Evolutionary conservation across 768 basidiomycete genomes (phyloP).

Genomic region (Symmetrospora coprosmae): DNA sequence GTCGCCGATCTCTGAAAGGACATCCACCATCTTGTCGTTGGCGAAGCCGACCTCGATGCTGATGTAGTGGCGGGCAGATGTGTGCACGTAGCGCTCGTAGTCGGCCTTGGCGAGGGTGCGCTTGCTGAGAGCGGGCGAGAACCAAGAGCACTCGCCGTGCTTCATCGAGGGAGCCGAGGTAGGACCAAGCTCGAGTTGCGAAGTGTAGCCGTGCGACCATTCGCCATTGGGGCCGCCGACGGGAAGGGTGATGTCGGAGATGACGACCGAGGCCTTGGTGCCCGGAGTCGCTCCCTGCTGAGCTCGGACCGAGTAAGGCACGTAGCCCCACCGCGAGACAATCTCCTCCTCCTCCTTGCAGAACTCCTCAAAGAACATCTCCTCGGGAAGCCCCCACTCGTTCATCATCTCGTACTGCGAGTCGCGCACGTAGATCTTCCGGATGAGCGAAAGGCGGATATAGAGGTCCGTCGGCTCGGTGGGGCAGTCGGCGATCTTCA

Average conservation of each 20-base stretch:
- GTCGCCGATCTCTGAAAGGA: constrained; percentile 17
- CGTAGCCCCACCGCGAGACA: constrained; percentile 32
- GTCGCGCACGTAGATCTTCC: constrained; percentile 32
- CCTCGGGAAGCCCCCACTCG: constrained; percentile 33
- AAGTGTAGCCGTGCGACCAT: constrained; percentile 32
- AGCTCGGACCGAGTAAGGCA: constrained; percentile 29
- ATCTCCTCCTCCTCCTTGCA: constrained; percentile 33
- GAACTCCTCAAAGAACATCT: constrained; percentile 30
- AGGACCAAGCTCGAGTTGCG: constrained; percentile 31
- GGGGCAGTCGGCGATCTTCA: constrained; percentile 31
- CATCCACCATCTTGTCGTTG: constrained; percentile 23
- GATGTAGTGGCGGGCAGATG: constrained; percentile 31
- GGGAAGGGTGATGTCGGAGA: constrained; percentile 30
- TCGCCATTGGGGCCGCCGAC: constrained; percentile 23
- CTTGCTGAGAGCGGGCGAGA: constrained; percentile 29
- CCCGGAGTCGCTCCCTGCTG: constrained; percentile 28
- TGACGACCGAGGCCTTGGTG: constrained; percentile 30
- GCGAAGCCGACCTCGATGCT: constrained; percentile 34
- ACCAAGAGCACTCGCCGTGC: constrained; percentile 33
- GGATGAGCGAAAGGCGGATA: constrained; percentile 32
- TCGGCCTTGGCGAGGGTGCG: constrained; percentile 26
- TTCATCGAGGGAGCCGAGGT: constrained; percentile 23
- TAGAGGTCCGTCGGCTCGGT: constrained; percentile 32
- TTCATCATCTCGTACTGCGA: constrained; percentile 21
- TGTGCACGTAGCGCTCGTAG: constrained; percentile 30